These are phyloP conservation scores for Arthrobotrys conoides DNA, from an alignment of 2,329 filamentous ascomycete genomes.

Conservation along the genomic window DNA sequence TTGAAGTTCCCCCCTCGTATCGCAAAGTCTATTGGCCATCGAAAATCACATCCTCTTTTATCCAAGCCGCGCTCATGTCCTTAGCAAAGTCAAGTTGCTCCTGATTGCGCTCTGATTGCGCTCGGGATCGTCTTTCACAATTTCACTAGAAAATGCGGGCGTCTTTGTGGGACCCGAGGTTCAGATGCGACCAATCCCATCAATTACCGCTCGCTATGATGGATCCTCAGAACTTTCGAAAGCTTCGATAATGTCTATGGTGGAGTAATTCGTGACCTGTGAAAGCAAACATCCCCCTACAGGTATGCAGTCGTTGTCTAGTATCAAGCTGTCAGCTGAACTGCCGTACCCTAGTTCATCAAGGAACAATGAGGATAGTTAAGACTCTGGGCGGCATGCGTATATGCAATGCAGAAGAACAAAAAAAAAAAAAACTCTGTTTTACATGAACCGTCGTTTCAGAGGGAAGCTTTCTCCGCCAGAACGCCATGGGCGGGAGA, in stretches of 20 bases:
- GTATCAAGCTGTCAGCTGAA: conserved; percentile 47
- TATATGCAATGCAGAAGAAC: conserved; percentile 37
- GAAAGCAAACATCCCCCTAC: conserved; percentile 26
- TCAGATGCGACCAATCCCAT: conserved; percentile 12
- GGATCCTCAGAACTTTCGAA: background rate
- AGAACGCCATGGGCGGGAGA: conserved; percentile 33
- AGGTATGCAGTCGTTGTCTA: too few relatives aligned
- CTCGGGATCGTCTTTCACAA: conserved; percentile 37
- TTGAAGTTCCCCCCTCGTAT: background rate
- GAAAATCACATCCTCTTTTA: conserved; percentile 51
- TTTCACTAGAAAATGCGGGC: conserved; percentile 21
- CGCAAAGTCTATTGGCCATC: conserved; percentile 18
- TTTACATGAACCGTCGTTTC: conserved; percentile 11
- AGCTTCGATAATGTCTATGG: conserved; percentile 4
- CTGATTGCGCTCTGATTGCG: conserved; percentile 50
- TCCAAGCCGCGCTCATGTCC: conserved; percentile 34
- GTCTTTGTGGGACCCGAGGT: conserved; percentile 36
- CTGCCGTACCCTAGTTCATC: conserved; percentile 32
- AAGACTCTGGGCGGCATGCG: conserved; percentile 15
- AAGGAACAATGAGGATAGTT: conserved; percentile 1
- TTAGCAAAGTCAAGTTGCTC: conserved; percentile 4
- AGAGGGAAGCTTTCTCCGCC: conserved; percentile 33
- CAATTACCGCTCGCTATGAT: background rate
- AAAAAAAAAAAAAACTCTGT: conserved; percentile 27
- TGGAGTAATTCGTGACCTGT: conserved; percentile 48